Percentiles rank a stretch among this genome's conserved stretches.
Evolutionary conservation across 2,329 filamentous ascomycete species (phyloP).

Genomic region (Xenosphaeropsis pyriputrescens): DNA sequence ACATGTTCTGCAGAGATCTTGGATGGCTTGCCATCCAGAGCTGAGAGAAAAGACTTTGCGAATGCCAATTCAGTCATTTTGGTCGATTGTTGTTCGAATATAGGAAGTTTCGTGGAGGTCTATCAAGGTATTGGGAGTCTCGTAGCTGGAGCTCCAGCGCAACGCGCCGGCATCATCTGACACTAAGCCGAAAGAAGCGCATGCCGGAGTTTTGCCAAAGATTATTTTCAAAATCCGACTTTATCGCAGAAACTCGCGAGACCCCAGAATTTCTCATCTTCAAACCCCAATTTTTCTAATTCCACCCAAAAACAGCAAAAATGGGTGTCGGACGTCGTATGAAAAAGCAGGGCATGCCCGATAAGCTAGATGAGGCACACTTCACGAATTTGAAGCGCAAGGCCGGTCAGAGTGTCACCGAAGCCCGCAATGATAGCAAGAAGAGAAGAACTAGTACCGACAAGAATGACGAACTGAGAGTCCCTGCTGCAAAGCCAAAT

Average conservation of each 20-base stretch:
- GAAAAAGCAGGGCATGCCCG: conserved; percentile 86
- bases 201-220: conserved; percentile 2
- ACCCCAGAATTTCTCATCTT: background rate
- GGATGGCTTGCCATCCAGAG: conserved; percentile 62
- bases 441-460: conserved; percentile 47
- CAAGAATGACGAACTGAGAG: conserved; percentile 17
- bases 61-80: conserved; percentile 75
- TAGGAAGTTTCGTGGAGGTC: background rate
- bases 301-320: conserved; percentile 18
- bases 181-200: too few species aligned
- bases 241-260: conserved; percentile 1
- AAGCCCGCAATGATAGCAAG: conserved; percentile 38
- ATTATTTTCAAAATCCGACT: conserved; percentile 2
- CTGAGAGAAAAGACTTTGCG: conserved; percentile 67
- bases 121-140: background rate
- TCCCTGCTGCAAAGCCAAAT: conserved; percentile 16
- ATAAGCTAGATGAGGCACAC: conserved; percentile 66
- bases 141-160: background rate
- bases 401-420: conserved; percentile 50
- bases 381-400: conserved; percentile 77
- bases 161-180: background rate
- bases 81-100: conserved; percentile 1
- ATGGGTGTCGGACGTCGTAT: conserved; percentile 90
- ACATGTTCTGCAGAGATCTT: conserved; percentile 86
- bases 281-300: background rate